phyloP scores from a whole-genome alignment of 1,284 basidiomycete genomes.

The Heterobasidion parviporum region DNA sequence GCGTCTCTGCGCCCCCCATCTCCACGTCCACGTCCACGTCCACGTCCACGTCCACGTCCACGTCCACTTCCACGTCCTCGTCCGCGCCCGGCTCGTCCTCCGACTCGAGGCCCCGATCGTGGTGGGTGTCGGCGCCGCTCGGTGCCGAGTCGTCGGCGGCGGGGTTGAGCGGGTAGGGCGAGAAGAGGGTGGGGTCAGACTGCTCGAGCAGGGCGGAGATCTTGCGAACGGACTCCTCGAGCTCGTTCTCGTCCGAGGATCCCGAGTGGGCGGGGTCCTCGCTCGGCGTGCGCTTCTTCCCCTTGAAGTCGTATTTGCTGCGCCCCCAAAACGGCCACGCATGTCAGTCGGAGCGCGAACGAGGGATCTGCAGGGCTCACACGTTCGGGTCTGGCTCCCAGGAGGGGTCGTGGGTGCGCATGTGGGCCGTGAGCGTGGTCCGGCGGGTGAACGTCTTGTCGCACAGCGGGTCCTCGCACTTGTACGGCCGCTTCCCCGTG shows the following conservation, averaged over 20 bases:
- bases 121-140: not conserved
- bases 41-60: not conserved
- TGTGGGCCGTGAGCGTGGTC: constrained; percentile 73
- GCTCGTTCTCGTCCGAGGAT: constrained; percentile 27
- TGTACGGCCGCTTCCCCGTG: constrained; percentile 75
- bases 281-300: constrained; percentile 56
- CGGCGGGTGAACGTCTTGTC: constrained; percentile 81
- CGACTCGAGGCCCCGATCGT: not conserved
- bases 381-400: constrained; percentile 77
- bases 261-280: constrained; percentile 32
- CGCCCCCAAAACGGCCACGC: no score
- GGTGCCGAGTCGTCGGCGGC: not conserved
- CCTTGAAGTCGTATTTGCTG: constrained; percentile 71
- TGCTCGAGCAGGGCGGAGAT: constrained; percentile 58
- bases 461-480: constrained; percentile 70
- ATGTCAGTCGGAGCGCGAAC: not conserved
- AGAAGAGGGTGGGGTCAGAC: constrained; percentile 23
- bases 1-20: not conserved
- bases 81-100: not conserved
- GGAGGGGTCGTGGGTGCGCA: constrained; percentile 73
- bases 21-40: not conserved
- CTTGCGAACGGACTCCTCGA: constrained; percentile 63
- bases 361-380: constrained; percentile 36
- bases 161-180: constrained; percentile 2
- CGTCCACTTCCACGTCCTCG: not conserved